phyloP scores from a whole-genome alignment of 2,329 filamentous ascomycete species.

The Penicillium vulpinum region DNA sequence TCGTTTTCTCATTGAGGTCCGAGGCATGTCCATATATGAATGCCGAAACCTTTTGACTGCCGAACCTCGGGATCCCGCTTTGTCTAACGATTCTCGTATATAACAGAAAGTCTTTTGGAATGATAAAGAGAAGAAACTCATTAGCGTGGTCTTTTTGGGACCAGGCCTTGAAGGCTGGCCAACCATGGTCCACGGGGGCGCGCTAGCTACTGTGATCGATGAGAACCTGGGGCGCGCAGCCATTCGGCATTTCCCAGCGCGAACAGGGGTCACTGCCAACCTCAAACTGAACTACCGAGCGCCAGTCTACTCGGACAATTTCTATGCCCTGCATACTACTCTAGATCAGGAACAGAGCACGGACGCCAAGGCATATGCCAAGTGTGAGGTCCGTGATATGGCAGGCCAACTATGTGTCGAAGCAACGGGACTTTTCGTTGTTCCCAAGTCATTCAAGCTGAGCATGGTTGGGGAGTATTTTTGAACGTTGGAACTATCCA shows the following conservation, averaged over 20 bases:
- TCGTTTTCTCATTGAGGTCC: conserved; percentile 7
- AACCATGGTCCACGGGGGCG: conserved; percentile 69
- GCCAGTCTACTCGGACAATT: conserved; percentile 60
- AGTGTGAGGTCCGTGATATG: conserved; percentile 35
- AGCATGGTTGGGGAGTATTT: conserved; percentile 43
- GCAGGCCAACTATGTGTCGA: conserved; percentile 60
- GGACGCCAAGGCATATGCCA: conserved; percentile 41
- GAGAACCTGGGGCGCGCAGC: conserved; percentile 68
- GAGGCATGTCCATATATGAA: conserved; percentile 6
- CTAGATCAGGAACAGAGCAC: conserved; percentile 44
- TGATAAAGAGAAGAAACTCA: conserved; percentile 55
- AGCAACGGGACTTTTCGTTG: conserved; percentile 60
- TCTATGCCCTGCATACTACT: conserved; percentile 60
- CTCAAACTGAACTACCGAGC: conserved; percentile 63
- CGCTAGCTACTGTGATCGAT: conserved; percentile 66
- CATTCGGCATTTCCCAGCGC: conserved; percentile 49
- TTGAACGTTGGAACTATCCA: conserved; percentile 23
- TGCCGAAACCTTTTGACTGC: conserved; percentile 15
- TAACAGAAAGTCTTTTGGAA: conserved; percentile 67
- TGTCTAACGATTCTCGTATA: conserved; percentile 18
- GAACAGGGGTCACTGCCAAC: conserved; percentile 58
- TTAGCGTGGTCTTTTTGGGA: conserved; percentile 69
- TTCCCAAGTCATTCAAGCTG: conserved; percentile 53
- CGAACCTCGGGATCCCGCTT: conserved; percentile 17
- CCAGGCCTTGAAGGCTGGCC: conserved; percentile 68